Percentiles rank a stretch among this genome's conserved stretches.
Conservation (phyloP, 805 yeast genomes). For the Blastobotrys attinorum region DNA sequence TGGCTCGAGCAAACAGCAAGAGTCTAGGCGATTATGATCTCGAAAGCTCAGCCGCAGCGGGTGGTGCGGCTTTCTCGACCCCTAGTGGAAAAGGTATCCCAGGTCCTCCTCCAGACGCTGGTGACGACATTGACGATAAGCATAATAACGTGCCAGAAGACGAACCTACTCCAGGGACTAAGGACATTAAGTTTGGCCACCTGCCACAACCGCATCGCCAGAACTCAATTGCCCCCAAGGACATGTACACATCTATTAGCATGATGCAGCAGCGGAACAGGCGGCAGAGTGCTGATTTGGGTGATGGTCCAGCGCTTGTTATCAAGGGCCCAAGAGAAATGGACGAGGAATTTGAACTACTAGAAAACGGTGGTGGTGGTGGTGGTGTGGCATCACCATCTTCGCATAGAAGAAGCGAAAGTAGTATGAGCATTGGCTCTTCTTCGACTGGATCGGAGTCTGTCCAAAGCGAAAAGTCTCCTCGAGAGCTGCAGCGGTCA, state of each 20-base stretch:
- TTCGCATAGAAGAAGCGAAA: not conserved
- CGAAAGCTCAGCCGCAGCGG: not conserved
- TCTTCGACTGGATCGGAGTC: no score
- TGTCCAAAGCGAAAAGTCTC: no score
- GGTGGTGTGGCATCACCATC: not conserved
- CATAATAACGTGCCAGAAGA: not conserved
- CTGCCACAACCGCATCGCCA: slow-evolving; percentile 34
- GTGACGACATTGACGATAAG: not conserved
- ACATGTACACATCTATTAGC: slow-evolving; percentile 75
- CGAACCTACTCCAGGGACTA: slow-evolving; percentile 14
- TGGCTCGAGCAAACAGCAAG: slow-evolving; percentile 30
- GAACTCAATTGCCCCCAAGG: slow-evolving; percentile 52
- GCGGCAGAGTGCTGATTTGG: slow-evolving; percentile 26
- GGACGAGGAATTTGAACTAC: slow-evolving; percentile 29
- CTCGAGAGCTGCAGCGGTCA: not conserved
- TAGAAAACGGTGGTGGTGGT: slow-evolving; percentile 4
- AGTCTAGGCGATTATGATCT: not conserved
- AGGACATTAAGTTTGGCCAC: slow-evolving; percentile 48
- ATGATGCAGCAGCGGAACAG: slow-evolving; percentile 46
- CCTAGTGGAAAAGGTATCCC: not conserved
- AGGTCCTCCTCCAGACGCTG: not conserved
- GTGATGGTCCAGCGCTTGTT: slow-evolving; percentile 69
- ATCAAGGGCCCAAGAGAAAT: slow-evolving; percentile 74
- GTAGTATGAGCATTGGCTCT: not conserved
- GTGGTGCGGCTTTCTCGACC: not conserved